Evolutionary conservation across 2,329 filamentous ascomycete species (phyloP), one percentile per base, ranked within the genome.

Genomic region (Anthostomella pinea): DNA sequence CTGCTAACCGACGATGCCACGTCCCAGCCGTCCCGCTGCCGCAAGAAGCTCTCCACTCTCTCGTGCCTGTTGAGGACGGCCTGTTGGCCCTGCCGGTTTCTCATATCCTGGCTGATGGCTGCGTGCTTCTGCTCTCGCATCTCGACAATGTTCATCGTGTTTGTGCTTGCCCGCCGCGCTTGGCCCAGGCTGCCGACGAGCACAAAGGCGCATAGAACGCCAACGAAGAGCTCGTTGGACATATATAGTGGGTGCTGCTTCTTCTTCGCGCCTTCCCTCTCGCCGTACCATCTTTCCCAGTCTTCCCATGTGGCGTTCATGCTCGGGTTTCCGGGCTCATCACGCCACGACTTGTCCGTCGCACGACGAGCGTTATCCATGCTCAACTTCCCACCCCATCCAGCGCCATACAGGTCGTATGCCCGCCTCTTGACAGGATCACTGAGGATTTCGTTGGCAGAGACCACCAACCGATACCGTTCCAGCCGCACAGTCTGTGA

Each of bases 241-340:
- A 91, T 81, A 62, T 81, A 85, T 34, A 81, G 51, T 0, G 75
- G 75, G 45, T 72, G 65, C 51, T 79, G 76, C 46, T 64, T 67
- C 54, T 62, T 53, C 46, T 57, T 58, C 43, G 53, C 56, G 50
- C 70, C 67, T 31, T 70, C 61, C 56, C 69, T 62, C 60, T 71
- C 61, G 21, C 79, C 70, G 51, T 86, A 76, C 82, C 85, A 95
- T 28, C 73, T 74, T 66, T 95, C 87, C 90, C 90, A 96, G 60
- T 98, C 93, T 60, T 98, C 93, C 93, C 93, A 98, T 0, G 93
- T 97, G 1, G 88, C 93, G 60, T 97, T 97, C 51, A 66, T 65
- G 33, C 72, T 73, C 9, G 76, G 61, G 36, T 64, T 74, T 16
- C 68, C 69, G 0, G 69, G 66, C 21, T 59, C 57, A 10, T 65